Conservation (phyloP, 305 asterid genomes). For the Fraxinus floribunda region DNA sequence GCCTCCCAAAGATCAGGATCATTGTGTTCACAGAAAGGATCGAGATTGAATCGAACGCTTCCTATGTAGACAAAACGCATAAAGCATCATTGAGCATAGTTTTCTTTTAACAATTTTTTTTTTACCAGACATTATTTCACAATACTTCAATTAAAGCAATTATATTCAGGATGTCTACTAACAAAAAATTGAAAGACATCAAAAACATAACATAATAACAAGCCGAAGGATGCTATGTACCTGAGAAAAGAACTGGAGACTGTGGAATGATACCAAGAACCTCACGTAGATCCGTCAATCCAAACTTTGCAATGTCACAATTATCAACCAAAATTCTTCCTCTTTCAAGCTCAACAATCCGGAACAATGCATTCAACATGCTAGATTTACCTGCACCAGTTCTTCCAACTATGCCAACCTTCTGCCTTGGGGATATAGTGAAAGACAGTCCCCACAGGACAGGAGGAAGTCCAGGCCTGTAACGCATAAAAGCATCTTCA, state of each 20-base stretch:
- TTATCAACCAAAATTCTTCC: slow-evolving; percentile 81
- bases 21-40: slow-evolving; percentile 77
- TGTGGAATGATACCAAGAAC: slow-evolving; percentile 96
- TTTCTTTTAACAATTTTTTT: not conserved
- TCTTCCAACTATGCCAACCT: slow-evolving; percentile 93
- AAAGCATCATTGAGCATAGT: not conserved
- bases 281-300: slow-evolving; percentile 78
- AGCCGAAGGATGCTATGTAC: slow-evolving; percentile 35
- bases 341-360: slow-evolving; percentile 81
- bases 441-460: slow-evolving; percentile 84
- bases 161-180: not conserved
- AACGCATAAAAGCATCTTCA: slow-evolving; percentile 72
- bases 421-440: slow-evolving; percentile 62
- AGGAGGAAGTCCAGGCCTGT: slow-evolving; percentile 86
- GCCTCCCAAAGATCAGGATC: slow-evolving; percentile 89
- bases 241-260: slow-evolving; percentile 93
- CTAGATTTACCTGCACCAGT: slow-evolving; percentile 99
- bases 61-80: slow-evolving; percentile 36
- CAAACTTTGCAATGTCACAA: slow-evolving; percentile 69
- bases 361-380: slow-evolving; percentile 87
- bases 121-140: not conserved
- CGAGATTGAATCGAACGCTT: slow-evolving; percentile 76
- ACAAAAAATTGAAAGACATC: not conserved
- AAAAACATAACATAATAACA: not conserved
- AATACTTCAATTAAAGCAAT: not conserved